phyloP scores from a whole-genome alignment of 176 grass and related monocot species.

The Guadua angustifolia region DNA sequence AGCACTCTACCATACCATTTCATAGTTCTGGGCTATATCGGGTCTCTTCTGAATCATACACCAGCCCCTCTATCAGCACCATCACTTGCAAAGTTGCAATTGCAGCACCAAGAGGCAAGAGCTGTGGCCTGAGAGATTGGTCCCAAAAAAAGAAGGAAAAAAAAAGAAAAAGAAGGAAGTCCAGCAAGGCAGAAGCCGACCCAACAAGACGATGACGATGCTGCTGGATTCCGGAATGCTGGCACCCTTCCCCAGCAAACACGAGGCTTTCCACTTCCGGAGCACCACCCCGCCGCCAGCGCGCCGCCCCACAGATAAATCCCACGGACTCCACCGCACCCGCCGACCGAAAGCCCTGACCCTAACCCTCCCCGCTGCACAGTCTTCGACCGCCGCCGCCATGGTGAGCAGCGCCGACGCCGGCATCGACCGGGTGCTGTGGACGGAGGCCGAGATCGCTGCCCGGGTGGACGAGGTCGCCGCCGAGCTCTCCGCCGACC shows the following conservation, averaged over 20 bases:
- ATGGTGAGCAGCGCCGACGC: slow-evolving; percentile 57
- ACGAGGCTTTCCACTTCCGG: not conserved
- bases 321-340: slow-evolving; percentile 15
- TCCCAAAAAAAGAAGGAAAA: too few species aligned
- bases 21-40: too few species aligned
- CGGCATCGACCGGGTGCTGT: slow-evolving; percentile 73
- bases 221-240: slow-evolving; percentile 35
- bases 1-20: too few species aligned
- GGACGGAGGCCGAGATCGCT: slow-evolving; percentile 65
- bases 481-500: slow-evolving; percentile 63
- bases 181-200: not conserved
- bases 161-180: not conserved
- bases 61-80: too few species aligned
- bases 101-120: too few species aligned
- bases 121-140: too few species aligned
- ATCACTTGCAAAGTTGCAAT: too few species aligned
- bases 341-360: slow-evolving; percentile 31
- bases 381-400: not conserved
- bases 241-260: not conserved
- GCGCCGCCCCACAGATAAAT: not conserved
- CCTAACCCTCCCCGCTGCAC: slow-evolving; percentile 20
- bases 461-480: slow-evolving; percentile 65
- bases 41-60: too few species aligned
- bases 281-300: not conserved
- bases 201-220: not conserved